phyloP scores from a whole-genome alignment of 108 stramenopile genomes.

The Asterionellopsis glacialis region DNA sequence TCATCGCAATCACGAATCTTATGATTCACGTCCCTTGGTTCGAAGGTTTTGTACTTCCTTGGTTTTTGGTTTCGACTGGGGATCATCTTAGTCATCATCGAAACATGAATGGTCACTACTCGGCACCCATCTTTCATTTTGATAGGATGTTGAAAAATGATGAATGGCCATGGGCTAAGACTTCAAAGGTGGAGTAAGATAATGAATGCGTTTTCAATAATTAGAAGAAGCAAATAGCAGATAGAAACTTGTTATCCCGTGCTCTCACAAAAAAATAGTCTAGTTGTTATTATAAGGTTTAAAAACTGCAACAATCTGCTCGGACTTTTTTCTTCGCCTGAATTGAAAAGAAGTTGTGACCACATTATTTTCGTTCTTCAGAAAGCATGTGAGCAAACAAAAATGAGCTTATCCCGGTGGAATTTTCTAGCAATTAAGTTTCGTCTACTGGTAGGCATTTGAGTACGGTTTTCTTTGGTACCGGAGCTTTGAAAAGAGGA shows the following conservation, averaged over 20 bases:
- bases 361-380: too few species aligned
- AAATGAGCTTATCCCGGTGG: not conserved
- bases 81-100: constrained; percentile 58
- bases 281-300: too few species aligned
- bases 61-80: constrained; percentile 36
- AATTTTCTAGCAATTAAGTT: not conserved
- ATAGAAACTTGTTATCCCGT: too few species aligned
- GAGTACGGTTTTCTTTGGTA: constrained; percentile 68
- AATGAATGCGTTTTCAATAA: too few species aligned
- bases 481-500: constrained; percentile 68
- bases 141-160: constrained; percentile 8
- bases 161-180: too few species aligned
- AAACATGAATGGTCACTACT: constrained; percentile 45
- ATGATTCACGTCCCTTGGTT: constrained; percentile 52
- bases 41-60: constrained; percentile 25
- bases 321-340: too few species aligned
- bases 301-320: too few species aligned
- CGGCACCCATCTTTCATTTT: constrained; percentile 43
- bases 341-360: too few species aligned
- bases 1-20: constrained; percentile 36
- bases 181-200: too few species aligned
- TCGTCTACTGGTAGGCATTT: constrained; percentile 58
- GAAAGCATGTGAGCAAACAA: not conserved
- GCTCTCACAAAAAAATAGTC: too few species aligned
- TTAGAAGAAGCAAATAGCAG: too few species aligned